Conservation (phyloP, 352 stramenopile genomes). For the Elongisporangium anandrum region DNA sequence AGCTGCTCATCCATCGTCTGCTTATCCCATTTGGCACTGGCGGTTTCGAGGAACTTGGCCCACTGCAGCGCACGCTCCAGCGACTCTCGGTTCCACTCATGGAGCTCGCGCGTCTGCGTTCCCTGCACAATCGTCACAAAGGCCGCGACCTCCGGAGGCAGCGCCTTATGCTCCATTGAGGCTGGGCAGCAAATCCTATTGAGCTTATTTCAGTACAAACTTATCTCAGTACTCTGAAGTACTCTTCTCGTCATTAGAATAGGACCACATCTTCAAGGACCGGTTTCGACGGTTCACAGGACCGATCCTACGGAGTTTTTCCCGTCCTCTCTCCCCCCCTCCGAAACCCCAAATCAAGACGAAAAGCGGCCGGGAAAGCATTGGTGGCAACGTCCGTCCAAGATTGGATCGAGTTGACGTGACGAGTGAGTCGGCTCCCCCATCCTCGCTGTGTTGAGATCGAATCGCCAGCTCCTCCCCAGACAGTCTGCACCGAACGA, state of each 20-base stretch:
- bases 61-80: conserved; percentile 37
- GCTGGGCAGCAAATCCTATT: neutral
- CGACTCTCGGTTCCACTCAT: conserved; percentile 50
- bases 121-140: conserved; percentile 48
- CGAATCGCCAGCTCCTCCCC: neutral
- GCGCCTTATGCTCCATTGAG: neutral
- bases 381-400: neutral
- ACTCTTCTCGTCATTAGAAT: neutral
- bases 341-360: neutral
- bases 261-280: neutral
- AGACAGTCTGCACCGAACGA: neutral
- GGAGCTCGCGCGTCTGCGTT: conserved; percentile 40
- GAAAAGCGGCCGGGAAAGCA: neutral
- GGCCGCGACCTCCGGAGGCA: neutral
- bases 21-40: conserved; percentile 5
- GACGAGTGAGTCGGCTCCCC: neutral
- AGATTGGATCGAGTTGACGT: neutral
- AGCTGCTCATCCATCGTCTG: conserved; percentile 18
- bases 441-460: neutral
- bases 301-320: neutral
- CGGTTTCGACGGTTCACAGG: neutral
- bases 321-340: conserved; percentile 1
- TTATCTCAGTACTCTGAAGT: neutral
- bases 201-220: neutral
- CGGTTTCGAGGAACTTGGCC: conserved; percentile 29